Conservation (phyloP, 768 basidiomycete genomes). For the Lactarius deliciosus region DNA sequence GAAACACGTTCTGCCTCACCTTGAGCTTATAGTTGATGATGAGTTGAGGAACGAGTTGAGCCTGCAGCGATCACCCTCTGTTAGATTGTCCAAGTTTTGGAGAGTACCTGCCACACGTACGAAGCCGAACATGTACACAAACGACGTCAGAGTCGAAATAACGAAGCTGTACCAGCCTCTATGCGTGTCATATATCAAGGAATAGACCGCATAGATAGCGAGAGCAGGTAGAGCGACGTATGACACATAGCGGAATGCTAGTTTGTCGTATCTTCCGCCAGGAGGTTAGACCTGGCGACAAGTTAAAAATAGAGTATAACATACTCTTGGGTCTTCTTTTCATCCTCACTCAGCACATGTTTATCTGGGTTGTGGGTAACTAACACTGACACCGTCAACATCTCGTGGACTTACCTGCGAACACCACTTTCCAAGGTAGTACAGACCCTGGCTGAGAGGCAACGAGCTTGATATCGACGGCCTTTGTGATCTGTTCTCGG, state of each 20-base stretch:
- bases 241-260: conserved; percentile 94
- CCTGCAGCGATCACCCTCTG: conserved; percentile 44
- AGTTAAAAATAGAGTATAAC: conserved; percentile 32
- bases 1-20: conserved; percentile 43
- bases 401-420: conserved; percentile 60
- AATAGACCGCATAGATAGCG: conserved; percentile 74
- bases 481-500: conserved; percentile 68
- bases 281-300: conserved; percentile 11
- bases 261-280: conserved; percentile 69
- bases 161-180: conserved; percentile 96
- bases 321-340: conserved; percentile 96
- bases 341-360: conserved; percentile 93
- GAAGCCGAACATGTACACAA: conserved; percentile 97
- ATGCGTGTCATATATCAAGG: conserved; percentile 79
- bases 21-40: conserved; percentile 98
- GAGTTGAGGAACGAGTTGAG: conserved; percentile 80
- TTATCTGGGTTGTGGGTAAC: conserved; percentile 57
- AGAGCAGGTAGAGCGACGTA: conserved; percentile 85
- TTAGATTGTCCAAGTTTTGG: conserved; percentile 28
- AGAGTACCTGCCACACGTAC: conserved; percentile 51
- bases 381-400: conserved; percentile 19
- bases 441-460: conserved; percentile 59
- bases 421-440: conserved; percentile 76
- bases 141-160: conserved; percentile 89
- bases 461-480: conserved; percentile 79